Evolutionary conservation across 805 yeast species (phyloP).

Genomic region (Starmerella scarabaei): DNA sequence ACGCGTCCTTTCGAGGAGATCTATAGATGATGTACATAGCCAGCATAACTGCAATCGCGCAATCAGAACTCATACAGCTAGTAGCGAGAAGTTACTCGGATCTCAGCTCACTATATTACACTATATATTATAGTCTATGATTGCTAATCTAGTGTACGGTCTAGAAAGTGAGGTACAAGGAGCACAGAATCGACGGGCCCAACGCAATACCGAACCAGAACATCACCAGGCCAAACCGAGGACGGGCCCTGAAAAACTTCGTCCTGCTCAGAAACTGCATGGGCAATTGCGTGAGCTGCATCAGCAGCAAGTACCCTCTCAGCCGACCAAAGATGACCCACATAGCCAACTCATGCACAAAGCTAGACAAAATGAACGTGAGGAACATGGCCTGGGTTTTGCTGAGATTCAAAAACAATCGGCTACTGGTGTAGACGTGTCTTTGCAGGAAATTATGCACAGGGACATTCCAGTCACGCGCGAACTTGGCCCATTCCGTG

Average conservation of each 20-base stretch:
- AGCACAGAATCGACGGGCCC: slow-evolving; percentile 81
- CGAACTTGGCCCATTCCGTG: slow-evolving; percentile 82
- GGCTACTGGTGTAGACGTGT: slow-evolving; percentile 87
- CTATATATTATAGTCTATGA: too few relatives aligned
- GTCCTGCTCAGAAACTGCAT: slow-evolving; percentile 52
- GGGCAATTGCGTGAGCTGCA: slow-evolving; percentile 86
- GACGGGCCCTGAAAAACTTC: slow-evolving; percentile 40
- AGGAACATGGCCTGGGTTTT: slow-evolving; percentile 58
- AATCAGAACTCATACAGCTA: too few relatives aligned
- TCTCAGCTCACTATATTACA: too few relatives aligned
- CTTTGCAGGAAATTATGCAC: slow-evolving; percentile 80
- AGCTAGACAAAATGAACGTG: slow-evolving; percentile 48
- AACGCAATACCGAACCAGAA: slow-evolving; percentile 88
- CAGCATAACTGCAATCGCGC: too few relatives aligned
- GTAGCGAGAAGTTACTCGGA: too few relatives aligned
- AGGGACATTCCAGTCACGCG: slow-evolving; percentile 89
- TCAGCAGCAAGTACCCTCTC: slow-evolving; percentile 62
- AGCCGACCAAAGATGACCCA: slow-evolving; percentile 65
- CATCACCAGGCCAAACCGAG: slow-evolving; percentile 59
- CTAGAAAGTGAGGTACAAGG: slow-evolving; percentile 65
- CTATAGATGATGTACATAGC: slow-evolving; percentile 38
- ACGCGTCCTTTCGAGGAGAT: slow-evolving; percentile 93
- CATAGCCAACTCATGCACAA: slow-evolving; percentile 89
- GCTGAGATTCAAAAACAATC: slow-evolving; percentile 56
- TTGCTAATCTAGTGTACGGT: neutral